Conservation (phyloP, 2,329 filamentous ascomycete species). For the Pseudocercospora macadamiae region DNA sequence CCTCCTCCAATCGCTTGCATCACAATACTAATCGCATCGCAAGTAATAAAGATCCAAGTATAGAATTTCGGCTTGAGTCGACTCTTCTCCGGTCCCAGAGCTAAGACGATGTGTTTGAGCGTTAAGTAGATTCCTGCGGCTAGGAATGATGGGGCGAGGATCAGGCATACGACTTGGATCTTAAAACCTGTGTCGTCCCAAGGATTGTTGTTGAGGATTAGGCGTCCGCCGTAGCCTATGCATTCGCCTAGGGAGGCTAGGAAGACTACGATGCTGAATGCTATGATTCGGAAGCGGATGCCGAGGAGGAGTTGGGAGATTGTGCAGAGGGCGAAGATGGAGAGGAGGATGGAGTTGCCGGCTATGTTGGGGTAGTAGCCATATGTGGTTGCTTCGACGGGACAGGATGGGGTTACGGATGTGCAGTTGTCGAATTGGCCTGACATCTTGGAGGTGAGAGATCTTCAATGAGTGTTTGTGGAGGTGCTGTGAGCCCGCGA, state of each 20-base stretch:
- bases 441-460: slow-evolving; percentile 21
- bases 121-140: slow-evolving; percentile 53
- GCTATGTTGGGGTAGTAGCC: slow-evolving; percentile 44
- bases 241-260: slow-evolving; percentile 47
- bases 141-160: slow-evolving; percentile 49
- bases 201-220: slow-evolving; percentile 48
- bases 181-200: slow-evolving; percentile 45
- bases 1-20: slow-evolving; percentile 51
- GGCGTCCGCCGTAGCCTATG: slow-evolving; percentile 48
- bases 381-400: slow-evolving; percentile 43
- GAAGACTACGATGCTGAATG: slow-evolving; percentile 46
- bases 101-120: slow-evolving; percentile 51
- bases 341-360: slow-evolving; percentile 45
- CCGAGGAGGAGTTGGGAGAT: slow-evolving; percentile 41
- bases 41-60: slow-evolving; percentile 55
- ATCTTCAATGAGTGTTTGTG: too few relatives aligned
- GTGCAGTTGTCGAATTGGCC: slow-evolving; percentile 27
- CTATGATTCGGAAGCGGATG: slow-evolving; percentile 39
- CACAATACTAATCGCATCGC: slow-evolving; percentile 51
- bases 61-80: slow-evolving; percentile 49
- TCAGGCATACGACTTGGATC: slow-evolving; percentile 48
- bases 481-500: too few relatives aligned
- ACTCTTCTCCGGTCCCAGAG: slow-evolving; percentile 47
- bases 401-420: slow-evolving; percentile 37
- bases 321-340: slow-evolving; percentile 40